Percentiles rank a stretch among this genome's conserved stretches.
Evolutionary conservation across 2,329 filamentous ascomycete species (phyloP).

Genomic region (Cladophialophora exuberans): DNA sequence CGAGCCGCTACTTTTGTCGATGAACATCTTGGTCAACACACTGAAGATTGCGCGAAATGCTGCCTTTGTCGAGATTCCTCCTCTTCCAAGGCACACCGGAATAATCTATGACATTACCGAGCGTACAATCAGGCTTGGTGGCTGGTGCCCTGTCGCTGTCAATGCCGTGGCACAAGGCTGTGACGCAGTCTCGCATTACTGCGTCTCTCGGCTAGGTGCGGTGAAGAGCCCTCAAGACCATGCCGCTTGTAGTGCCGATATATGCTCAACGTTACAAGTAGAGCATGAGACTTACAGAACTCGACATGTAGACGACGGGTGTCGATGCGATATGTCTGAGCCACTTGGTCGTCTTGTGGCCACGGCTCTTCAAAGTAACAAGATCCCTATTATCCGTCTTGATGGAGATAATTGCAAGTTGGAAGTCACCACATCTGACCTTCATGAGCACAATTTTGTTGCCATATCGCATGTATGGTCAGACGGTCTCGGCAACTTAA

Average conservation of each 20-base stretch:
- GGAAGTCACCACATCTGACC: not conserved
- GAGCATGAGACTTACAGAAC: not conserved
- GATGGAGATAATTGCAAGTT: not conserved
- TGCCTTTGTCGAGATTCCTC: not conserved
- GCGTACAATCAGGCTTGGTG: not conserved
- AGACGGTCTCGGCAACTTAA: constrained; percentile 1
- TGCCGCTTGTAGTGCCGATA: not conserved
- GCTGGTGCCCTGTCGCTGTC: not conserved
- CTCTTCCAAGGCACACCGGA: not conserved
- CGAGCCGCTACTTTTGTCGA: not conserved
- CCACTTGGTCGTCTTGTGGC: not conserved
- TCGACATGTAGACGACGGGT: not conserved
- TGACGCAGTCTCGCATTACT: not conserved
- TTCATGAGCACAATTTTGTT: not conserved
- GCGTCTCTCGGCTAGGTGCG: not conserved
- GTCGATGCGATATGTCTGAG: not conserved
- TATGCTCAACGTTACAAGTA: not conserved
- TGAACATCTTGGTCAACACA: not conserved
- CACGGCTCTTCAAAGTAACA: not conserved
- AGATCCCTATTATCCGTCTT: not conserved
- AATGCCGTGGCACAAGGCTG: not conserved
- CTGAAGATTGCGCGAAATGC: not conserved
- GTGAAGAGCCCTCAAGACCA: not conserved
- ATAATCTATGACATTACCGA: not conserved
- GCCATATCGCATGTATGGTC: constrained; percentile 1